These are phyloP conservation scores for Colletotrichum liaoningense DNA, from an alignment of 2,329 filamentous ascomycete species.

Conservation along the genomic window DNA sequence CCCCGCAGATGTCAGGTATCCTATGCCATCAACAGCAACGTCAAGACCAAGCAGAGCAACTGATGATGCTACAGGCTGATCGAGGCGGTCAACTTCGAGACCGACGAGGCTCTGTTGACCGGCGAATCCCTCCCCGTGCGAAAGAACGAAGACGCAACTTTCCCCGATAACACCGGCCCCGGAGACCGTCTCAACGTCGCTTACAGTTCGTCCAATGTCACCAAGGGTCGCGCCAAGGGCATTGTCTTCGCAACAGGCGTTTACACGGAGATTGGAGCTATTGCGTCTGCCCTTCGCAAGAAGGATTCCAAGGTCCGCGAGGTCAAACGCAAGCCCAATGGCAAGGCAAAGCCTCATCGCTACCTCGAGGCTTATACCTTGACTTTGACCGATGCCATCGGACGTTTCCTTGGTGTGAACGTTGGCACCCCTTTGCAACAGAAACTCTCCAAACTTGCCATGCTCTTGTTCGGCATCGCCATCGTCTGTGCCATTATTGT, in stretches of 20 bases:
- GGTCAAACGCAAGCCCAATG: constrained; percentile 64
- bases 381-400: constrained; percentile 68
- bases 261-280: constrained; percentile 72
- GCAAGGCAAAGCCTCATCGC: constrained; percentile 63
- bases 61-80: constrained; percentile 46
- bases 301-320: constrained; percentile 63
- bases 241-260: constrained; percentile 71
- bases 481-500: constrained; percentile 78
- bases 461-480: constrained; percentile 74
- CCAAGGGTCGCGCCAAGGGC: constrained; percentile 69
- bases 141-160: constrained; percentile 62
- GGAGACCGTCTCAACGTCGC: constrained; percentile 73
- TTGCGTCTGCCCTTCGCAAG: constrained; percentile 61
- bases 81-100: constrained; percentile 58
- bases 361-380: constrained; percentile 58
- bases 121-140: constrained; percentile 71
- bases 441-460: constrained; percentile 75
- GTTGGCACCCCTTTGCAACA: constrained; percentile 77
- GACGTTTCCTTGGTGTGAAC: constrained; percentile 74
- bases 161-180: constrained; percentile 63
- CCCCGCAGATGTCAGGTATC: constrained; percentile 52
- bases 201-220: constrained; percentile 72
- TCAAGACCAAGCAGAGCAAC: constrained; percentile 4
- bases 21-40: neutral
- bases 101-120: constrained; percentile 72